These are phyloP conservation scores for Paxillus involutus DNA, from an alignment of 768 basidiomycete genomes.

Conservation along the genomic window DNA sequence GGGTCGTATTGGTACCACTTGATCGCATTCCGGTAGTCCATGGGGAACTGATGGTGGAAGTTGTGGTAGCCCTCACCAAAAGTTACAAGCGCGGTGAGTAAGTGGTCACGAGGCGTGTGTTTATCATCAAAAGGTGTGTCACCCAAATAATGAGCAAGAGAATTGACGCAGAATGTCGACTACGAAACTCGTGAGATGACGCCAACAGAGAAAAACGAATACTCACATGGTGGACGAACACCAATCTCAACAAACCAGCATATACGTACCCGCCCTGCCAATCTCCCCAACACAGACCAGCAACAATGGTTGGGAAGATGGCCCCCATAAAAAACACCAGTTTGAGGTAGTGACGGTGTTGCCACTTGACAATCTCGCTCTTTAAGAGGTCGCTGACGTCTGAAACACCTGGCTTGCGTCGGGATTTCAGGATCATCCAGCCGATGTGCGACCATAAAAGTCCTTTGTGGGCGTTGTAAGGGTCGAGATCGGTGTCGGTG, in stretches of 20 bases:
- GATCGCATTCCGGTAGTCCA: conserved; percentile 97
- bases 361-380: conserved; percentile 81
- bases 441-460: conserved; percentile 85
- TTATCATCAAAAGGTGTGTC: conserved; percentile 94
- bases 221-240: conserved; percentile 87
- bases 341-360: conserved; percentile 75
- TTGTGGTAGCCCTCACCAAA: conserved; percentile 98
- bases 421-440: conserved; percentile 93
- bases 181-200: conserved; percentile 25
- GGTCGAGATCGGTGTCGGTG: conserved; percentile 96
- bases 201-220: neutral
- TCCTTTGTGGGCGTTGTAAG: conserved; percentile 91
- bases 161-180: conserved; percentile 98
- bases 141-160: conserved; percentile 94
- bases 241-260: conserved; percentile 73
- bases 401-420: conserved; percentile 76
- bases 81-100: conserved; percentile 86
- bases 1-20: conserved; percentile 90
- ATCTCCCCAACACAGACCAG: conserved; percentile 84
- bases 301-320: conserved; percentile 71
- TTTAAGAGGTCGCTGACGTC: conserved; percentile 85
- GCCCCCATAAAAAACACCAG: conserved; percentile 73
- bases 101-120: conserved; percentile 87
- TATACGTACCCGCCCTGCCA: conserved; percentile 84
- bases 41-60: conserved; percentile 94